Base-by-base conservation (phyloP, 2,329 filamentous ascomycete species). In the Teratosphaeria zuluensis region DNA sequence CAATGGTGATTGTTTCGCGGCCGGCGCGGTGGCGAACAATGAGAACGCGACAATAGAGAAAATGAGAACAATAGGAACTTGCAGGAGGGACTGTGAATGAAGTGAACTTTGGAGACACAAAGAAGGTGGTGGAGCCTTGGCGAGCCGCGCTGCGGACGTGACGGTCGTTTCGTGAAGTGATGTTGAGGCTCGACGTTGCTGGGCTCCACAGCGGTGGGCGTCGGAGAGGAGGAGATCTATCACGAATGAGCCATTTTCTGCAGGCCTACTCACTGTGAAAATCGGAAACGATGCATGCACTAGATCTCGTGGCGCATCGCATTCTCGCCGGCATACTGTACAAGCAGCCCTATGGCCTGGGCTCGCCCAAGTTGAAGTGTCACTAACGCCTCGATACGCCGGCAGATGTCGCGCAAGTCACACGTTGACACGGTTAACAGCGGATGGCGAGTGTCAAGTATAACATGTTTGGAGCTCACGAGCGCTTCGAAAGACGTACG, bases 21-120 rank as follows among this genome's bases (percentile, higher is more conserved):
- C 55, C 58, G 54, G 58, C 58, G 58, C 58, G 28, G 51, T 21
- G 56, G 51, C 42, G 42, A 38, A 59, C 58, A 59, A 59, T 53
- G 51, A 21, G 14, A 57, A 5, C 6, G 30, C 28, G 24, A 33
- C 51, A 53, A 53, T n/a, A 19, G 28, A 28, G 31, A 28, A 55
- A 58, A 12, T 31, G 4, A 31, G 30, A 35, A 57, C 58, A 57
- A 59, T 57, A n/a, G 51, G 42, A 14, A 32, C 4, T 55, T 54
- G 21, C 51, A 33, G 33, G 21, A 59, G 46, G 38, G 51, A 56
- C 14, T 51, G 46, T 32, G 55, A 31, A 24, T 21, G 16, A 54
- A 42, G 35, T 42, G 35, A 53, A 21, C 33, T 58, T 32, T 48
- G 54, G 51, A 19, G 42, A 59, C 55, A 59, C 58, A 59, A 59